Evolutionary conservation across 805 yeast species (phyloP), one percentile per base, ranked within the genome.

Genomic region (Candida pseudoglaebosa): DNA sequence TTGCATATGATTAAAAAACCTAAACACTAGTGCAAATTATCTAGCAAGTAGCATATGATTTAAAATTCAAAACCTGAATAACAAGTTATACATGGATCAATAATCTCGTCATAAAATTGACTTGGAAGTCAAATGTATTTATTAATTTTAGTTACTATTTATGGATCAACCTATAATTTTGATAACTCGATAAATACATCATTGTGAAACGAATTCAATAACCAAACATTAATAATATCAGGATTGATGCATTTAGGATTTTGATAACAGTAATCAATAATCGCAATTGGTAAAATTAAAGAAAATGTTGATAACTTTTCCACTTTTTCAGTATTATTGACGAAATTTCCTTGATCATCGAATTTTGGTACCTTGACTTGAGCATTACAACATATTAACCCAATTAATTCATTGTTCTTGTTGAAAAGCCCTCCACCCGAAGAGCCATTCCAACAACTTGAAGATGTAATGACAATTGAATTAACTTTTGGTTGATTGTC

Each of bases 361-460:
- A 49, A 19, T 16, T 36, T 36, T 1, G 65, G 62, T 4, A 49
- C 32, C 14, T 45, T 51, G 1, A 66, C 62, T 40, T 62, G 64
- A 13, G 71, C 76, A 46, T 72, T 72, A 32, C 73, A 66, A 37
- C 70, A 69, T 41, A 72, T 65, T 4, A 72, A 41, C 0, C 76
- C 78, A 5, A 67, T 36, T 8, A 72, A 45, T 10, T 53, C 44
- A 13, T 47, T 34, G 1, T 40, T 26, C 2, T 30, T 20, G 14
- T 42, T 40, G 31, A 68, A 60, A 2, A 71, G 48, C 0, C 72
- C 75, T 0, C 77, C 77, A 0, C 78, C 78, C 1, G 74, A 67
- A 3, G 77, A 71, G 1, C 78, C 78, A 38, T 71, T 66, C 77
- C 77, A 73, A 47, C 75, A 71, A 6, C 70, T 56, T 0, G 73